phyloP scores from a whole-genome alignment of 768 basidiomycete genomes.

The Rhodotorula toruloides region DNA sequence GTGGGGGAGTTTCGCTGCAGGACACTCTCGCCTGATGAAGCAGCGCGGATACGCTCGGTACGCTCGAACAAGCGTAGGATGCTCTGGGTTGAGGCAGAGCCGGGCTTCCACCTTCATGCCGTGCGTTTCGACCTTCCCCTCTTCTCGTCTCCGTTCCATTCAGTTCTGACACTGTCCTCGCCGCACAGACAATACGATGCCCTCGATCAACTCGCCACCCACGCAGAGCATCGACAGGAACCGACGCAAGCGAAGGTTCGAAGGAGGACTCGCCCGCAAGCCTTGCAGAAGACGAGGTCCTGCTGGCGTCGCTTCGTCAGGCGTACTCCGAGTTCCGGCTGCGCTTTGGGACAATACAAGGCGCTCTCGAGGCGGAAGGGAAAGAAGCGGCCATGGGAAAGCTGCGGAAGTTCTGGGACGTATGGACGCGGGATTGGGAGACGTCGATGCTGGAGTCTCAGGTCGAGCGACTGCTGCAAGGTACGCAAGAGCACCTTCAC shows the following conservation, averaged over 20 bases:
- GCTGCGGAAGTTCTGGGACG: conserved; percentile 7
- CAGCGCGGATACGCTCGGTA: background rate
- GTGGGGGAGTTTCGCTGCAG: conserved; percentile 11
- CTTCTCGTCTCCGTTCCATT: background rate
- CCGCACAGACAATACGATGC: conserved; percentile 9
- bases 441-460: background rate
- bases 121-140: conserved; percentile 2
- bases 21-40: conserved; percentile 4
- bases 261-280: background rate
- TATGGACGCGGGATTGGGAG: conserved; percentile 17
- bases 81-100: conserved; percentile 34
- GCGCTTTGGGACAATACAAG: background rate
- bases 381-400: background rate
- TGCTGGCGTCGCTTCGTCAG: conserved; percentile 4
- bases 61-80: conserved; percentile 20
- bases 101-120: conserved; percentile 26
- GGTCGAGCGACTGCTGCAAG: background rate
- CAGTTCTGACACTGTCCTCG: background rate
- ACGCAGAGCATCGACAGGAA: conserved; percentile 9
- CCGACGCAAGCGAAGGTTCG: background rate
- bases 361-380: background rate
- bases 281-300: conserved; percentile 6
- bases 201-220: conserved; percentile 4
- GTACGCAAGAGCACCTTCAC: too few relatives aligned
- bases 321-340: conserved; percentile 19